Evolutionary conservation across 768 basidiomycete species (phyloP).

Genomic region (Psilocybe cubensis): DNA sequence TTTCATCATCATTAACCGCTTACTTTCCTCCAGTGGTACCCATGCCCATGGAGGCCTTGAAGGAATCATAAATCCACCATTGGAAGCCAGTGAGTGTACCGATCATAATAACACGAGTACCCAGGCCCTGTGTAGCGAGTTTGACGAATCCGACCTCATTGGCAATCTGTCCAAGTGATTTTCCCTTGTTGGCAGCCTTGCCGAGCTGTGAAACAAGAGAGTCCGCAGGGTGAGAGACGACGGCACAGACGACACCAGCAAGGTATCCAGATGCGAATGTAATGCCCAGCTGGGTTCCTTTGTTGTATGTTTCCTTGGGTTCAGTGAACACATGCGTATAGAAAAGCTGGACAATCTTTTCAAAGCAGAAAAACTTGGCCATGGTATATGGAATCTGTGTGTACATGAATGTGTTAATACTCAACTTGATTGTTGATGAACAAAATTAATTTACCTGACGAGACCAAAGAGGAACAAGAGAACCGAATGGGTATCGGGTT

Average conservation of each 20-base stretch:
- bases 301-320: conserved; percentile 78
- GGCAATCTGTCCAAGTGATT: conserved; percentile 70
- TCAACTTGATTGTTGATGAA: neutral
- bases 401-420: neutral
- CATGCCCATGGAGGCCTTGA: conserved; percentile 84
- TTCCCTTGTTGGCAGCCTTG: conserved; percentile 86
- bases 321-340: conserved; percentile 85
- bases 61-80: conserved; percentile 93
- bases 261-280: conserved; percentile 93
- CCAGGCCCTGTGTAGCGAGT: conserved; percentile 85
- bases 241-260: conserved; percentile 93
- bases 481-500: conserved; percentile 86
- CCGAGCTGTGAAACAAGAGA: conserved; percentile 93
- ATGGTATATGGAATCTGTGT: conserved; percentile 94
- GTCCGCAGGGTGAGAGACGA: conserved; percentile 98
- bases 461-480: conserved; percentile 85
- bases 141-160: conserved; percentile 66
- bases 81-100: conserved; percentile 76
- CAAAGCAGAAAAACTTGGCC: conserved; percentile 98
- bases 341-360: conserved; percentile 85
- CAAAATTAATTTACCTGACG: conserved; percentile 61
- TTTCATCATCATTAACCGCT: conserved; percentile 16
- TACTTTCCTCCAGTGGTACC: conserved; percentile 91
- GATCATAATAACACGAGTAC: conserved; percentile 87
- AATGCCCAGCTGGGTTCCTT: conserved; percentile 85